Conservation (phyloP, 768 basidiomycete genomes). For the Coprinopsis marcescibilis region DNA sequence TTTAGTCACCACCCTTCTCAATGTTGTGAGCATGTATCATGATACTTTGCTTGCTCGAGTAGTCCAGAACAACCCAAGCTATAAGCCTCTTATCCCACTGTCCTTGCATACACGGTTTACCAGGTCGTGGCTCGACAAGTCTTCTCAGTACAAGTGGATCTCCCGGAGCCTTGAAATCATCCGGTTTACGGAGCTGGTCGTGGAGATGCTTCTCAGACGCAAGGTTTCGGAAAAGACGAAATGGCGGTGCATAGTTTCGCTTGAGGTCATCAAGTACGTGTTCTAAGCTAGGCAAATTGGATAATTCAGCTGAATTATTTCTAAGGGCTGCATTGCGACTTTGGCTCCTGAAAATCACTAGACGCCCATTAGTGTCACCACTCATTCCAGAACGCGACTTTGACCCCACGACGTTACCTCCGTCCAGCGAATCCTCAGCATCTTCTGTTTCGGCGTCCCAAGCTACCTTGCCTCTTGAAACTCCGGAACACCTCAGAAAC, state of each 20-base stretch:
- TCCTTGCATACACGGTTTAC: conserved; percentile 87
- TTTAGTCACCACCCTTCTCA: conserved; percentile 82
- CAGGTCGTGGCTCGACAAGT: conserved; percentile 74
- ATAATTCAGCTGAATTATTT: conserved; percentile 5
- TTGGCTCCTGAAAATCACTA: conserved; percentile 66
- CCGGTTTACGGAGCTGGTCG: conserved; percentile 73
- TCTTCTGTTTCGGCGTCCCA: conserved; percentile 56
- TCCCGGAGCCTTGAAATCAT: conserved; percentile 71
- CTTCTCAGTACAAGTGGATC: conserved; percentile 69
- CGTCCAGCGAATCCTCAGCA: conserved; percentile 50
- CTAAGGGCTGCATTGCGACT: conserved; percentile 71
- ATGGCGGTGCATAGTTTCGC: conserved; percentile 71
- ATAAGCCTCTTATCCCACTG: conserved; percentile 69
- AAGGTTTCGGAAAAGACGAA: conserved; percentile 56
- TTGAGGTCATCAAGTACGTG: conserved; percentile 83
- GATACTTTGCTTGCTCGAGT: conserved; percentile 81
- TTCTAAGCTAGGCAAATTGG: neutral
- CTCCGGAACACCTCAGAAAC: conserved; percentile 78
- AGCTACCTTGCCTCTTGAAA: conserved; percentile 48
- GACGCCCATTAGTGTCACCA: conserved; percentile 67
- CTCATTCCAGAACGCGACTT: conserved; percentile 86
- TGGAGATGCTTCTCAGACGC: conserved; percentile 85
- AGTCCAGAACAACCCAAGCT: conserved; percentile 57
- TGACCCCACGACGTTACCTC: conserved; percentile 60
- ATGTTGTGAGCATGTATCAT: conserved; percentile 89